phyloP scores from a whole-genome alignment of 2,329 filamentous ascomycete species.

The Scedosporium boydii region DNA sequence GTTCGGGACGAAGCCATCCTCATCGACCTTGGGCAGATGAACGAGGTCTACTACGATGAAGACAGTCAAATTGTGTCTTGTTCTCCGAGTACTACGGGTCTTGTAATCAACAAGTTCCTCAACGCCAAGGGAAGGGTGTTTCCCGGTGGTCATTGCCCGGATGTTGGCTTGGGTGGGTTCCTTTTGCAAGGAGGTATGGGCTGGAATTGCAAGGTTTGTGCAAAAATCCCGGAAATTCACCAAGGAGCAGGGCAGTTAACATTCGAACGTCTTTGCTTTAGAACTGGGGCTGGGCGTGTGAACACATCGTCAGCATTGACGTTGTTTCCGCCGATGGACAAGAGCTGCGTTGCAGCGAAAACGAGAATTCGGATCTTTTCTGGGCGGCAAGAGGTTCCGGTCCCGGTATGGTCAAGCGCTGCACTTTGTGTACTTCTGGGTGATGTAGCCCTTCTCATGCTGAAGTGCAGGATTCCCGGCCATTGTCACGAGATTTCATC shows the following conservation, averaged over 20 bases:
- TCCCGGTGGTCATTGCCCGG: slow-evolving; percentile 43
- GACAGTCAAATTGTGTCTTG: slow-evolving; percentile 26
- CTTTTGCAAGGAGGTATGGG: slow-evolving; percentile 48
- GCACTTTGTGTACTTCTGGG: background rate
- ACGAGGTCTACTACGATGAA: slow-evolving; percentile 27
- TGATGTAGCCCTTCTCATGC: background rate
- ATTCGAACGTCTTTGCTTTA: slow-evolving; percentile 14
- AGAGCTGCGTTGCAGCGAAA: slow-evolving; percentile 22
- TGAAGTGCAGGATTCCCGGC: slow-evolving; percentile 36
- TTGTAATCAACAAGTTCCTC: slow-evolving; percentile 30
- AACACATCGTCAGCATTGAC: slow-evolving; percentile 33
- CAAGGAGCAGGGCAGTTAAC: background rate
- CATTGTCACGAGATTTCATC: slow-evolving; percentile 40
- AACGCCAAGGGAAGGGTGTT: slow-evolving; percentile 33
- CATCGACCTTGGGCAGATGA: slow-evolving; percentile 23
- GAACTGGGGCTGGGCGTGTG: slow-evolving; percentile 48
- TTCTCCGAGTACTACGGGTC: slow-evolving; percentile 38
- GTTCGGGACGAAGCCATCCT: slow-evolving; percentile 35
- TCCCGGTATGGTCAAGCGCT: slow-evolving; percentile 18
- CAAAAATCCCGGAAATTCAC: no score
- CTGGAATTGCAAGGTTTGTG: slow-evolving; percentile 42
- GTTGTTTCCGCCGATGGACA: slow-evolving; percentile 36
- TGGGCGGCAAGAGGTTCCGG: slow-evolving; percentile 40
- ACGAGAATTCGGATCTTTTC: slow-evolving; percentile 34
- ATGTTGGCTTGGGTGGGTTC: slow-evolving; percentile 47